Evolutionary conservation across 768 basidiomycete species (phyloP).

Genomic region (Cystobasidiopsis lactophilus): DNA sequence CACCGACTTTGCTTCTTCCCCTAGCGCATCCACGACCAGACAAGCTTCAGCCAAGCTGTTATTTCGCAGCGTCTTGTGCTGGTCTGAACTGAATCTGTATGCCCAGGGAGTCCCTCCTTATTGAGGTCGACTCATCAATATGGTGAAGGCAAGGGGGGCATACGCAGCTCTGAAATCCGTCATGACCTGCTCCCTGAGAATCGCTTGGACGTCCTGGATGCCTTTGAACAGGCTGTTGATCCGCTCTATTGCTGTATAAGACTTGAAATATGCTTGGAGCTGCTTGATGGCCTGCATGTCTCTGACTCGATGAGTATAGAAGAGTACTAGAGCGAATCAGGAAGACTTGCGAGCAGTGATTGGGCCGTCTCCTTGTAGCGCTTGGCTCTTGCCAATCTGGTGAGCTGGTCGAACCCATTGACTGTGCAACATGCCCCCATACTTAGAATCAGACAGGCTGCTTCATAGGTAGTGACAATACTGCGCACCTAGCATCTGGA

Average conservation of each 20-base stretch:
- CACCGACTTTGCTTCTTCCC: slow-evolving; percentile 66
- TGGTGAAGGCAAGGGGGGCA: not conserved
- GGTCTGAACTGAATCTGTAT: not conserved
- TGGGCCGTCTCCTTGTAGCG: slow-evolving; percentile 59
- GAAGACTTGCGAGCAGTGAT: slow-evolving; percentile 43
- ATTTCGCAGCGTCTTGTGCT: not conserved
- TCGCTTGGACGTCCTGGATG: slow-evolving; percentile 61
- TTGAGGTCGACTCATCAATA: not conserved
- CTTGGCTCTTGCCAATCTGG: slow-evolving; percentile 12
- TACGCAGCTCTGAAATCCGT: slow-evolving; percentile 50
- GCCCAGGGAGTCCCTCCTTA: too few relatives aligned
- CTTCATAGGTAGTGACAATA: not conserved
- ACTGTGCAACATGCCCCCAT: slow-evolving; percentile 8
- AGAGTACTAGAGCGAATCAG: not conserved
- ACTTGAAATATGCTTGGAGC: slow-evolving; percentile 55
- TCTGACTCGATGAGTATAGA: not conserved
- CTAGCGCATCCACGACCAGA: slow-evolving; percentile 68
- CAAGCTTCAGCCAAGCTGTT: slow-evolving; percentile 43
- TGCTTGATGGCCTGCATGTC: slow-evolving; percentile 56
- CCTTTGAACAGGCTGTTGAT: slow-evolving; percentile 58
- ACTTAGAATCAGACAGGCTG: not conserved
- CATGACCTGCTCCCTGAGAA: slow-evolving; percentile 57
- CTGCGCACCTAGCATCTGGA: slow-evolving; percentile 74
- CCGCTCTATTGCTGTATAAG: slow-evolving; percentile 50
- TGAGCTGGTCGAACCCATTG: slow-evolving; percentile 18